Evolutionary conservation across 106 monocot species (phyloP).

Genomic region (Chionographis japonica): DNA sequence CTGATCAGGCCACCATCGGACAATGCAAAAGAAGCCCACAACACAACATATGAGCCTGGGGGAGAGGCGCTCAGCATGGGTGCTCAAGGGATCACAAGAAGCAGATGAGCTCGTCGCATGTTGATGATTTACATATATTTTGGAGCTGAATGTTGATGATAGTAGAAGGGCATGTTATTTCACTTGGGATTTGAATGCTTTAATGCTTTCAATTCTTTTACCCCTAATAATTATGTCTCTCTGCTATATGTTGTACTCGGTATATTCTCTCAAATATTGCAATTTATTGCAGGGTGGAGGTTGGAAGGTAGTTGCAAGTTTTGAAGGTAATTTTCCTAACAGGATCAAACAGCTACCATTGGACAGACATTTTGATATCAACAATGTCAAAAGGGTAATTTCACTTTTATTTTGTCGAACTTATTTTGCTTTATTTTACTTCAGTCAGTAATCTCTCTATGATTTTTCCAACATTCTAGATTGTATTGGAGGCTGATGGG

Average conservation of each 20-base stretch:
- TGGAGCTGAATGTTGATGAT: no score
- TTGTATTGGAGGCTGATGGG: constrained; percentile 97
- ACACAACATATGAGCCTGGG: no score
- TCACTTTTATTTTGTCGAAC: background rate
- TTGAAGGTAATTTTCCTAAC: constrained; percentile 94
- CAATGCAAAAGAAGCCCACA: no score
- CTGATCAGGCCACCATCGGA: no score
- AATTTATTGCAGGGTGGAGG: constrained; percentile 54
- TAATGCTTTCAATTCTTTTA: no score
- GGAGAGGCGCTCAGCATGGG: no score
- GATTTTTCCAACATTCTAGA: constrained; percentile 30
- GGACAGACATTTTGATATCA: constrained; percentile 93
- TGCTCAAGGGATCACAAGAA: no score
- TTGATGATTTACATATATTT: no score
- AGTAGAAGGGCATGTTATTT: no score
- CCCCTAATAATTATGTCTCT: background rate
- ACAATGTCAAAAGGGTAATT: constrained; percentile 95
- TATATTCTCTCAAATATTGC: background rate
- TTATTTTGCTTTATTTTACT: constrained; percentile 6
- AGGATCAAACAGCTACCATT: constrained; percentile 92
- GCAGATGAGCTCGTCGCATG: no score
- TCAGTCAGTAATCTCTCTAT: background rate
- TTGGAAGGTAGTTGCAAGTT: constrained; percentile 95
- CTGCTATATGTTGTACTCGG: background rate
- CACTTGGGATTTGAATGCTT: no score